Percentiles rank a stretch among this genome's conserved stretches.
phyloP scores from a whole-genome alignment of 2,329 filamentous ascomycete genomes.

The Volutella citrinella region DNA sequence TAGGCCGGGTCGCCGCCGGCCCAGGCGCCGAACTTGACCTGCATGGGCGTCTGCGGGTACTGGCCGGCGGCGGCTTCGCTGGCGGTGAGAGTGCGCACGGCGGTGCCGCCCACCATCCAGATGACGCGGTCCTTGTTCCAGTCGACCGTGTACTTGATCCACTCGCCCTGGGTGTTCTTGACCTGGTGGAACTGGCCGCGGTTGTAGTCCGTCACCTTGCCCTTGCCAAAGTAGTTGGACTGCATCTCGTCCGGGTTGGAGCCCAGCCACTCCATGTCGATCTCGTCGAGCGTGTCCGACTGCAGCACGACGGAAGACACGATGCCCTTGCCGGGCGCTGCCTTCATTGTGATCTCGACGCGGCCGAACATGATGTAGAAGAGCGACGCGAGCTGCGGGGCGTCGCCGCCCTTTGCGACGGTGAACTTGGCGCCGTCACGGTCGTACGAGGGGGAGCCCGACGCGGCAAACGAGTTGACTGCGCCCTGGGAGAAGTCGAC shows the following conservation, averaged over 20 bases:
- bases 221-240: constrained; percentile 96
- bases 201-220: constrained; percentile 79
- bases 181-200: constrained; percentile 75
- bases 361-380: constrained; percentile 99
- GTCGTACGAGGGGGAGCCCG: constrained; percentile 69
- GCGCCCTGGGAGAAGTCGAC: constrained; percentile 79
- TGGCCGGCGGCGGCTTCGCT: constrained; percentile 67
- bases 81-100: constrained; percentile 72
- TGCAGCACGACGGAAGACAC: constrained; percentile 90
- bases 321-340: constrained; percentile 84
- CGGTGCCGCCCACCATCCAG: constrained; percentile 78
- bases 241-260: constrained; percentile 76
- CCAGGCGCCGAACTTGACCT: constrained; percentile 90
- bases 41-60: constrained; percentile 95
- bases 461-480: constrained; percentile 75
- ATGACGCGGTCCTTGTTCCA: constrained; percentile 85
- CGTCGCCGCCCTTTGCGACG: constrained; percentile 72
- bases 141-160: constrained; percentile 85
- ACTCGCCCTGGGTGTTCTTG: constrained; percentile 68
- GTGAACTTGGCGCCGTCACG: constrained; percentile 78
- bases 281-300: constrained; percentile 91
- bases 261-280: constrained; percentile 96
- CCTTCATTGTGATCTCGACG: constrained; percentile 80
- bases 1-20: constrained; percentile 75
- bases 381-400: constrained; percentile 80